A percentile compares a stretch with the other conserved stretches of the same genome.
Evolutionary conservation across 73 alveolate species (phyloP).

Genomic region (Paraurostyla sp.): DNA sequence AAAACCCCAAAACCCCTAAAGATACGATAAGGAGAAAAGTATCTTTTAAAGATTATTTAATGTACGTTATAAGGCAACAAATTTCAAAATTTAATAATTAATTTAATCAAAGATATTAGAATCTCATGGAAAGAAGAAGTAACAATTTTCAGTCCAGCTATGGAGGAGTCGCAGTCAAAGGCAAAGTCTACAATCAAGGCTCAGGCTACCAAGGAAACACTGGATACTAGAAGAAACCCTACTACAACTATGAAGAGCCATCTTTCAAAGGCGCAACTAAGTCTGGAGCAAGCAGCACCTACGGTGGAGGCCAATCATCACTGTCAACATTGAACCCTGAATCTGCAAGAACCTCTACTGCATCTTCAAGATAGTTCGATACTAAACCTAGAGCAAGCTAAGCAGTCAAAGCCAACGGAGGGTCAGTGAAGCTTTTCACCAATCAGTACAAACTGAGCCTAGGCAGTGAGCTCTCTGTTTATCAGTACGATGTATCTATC

Average conservation of each 20-base stretch:
- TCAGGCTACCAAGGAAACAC: background rate
- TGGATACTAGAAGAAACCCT: background rate
- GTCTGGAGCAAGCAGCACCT: background rate
- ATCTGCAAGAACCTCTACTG: too few species aligned
- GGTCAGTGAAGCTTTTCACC: background rate
- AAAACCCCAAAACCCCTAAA: too few species aligned
- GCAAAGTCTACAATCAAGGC: background rate
- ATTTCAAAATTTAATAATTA: too few species aligned
- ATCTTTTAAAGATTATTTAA: too few species aligned
- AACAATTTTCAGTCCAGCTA: slow-evolving; percentile 5
- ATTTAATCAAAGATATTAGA: too few species aligned
- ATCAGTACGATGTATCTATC: slow-evolving; percentile 25
- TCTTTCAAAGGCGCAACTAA: background rate
- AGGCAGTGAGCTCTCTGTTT: slow-evolving; percentile 15
- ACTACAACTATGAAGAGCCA: slow-evolving; percentile 7
- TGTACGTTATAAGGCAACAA: too few species aligned
- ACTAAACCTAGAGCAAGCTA: background rate
- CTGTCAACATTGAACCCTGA: too few species aligned
- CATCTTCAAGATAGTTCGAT: background rate
- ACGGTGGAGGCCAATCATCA: background rate
- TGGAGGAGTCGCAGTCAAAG: background rate
- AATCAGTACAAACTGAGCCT: slow-evolving; percentile 37
- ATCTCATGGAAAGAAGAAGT: slow-evolving; percentile 21
- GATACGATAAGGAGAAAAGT: too few species aligned
- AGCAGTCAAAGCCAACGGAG: background rate